Percentiles rank a stretch among this genome's conserved stretches.
These are phyloP conservation scores for Apophysomyces sp. DNA, from an alignment of 371 early-diverging fungal genomes.

Conservation along the genomic window DNA sequence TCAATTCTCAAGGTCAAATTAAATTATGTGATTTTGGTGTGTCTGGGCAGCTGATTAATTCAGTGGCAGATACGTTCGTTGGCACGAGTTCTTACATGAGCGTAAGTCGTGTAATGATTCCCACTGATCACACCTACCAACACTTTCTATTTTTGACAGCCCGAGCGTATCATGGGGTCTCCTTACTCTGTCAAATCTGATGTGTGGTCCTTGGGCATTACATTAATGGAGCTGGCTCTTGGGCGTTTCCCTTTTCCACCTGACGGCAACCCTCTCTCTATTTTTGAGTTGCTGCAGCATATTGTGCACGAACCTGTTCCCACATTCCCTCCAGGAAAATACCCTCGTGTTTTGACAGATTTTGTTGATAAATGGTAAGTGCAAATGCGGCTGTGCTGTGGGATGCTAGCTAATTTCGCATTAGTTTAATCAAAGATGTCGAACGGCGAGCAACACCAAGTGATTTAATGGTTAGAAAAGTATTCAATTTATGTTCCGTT, in stretches of 20 bases:
- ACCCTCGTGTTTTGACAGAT: constrained; percentile 72
- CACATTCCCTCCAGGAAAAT: constrained; percentile 68
- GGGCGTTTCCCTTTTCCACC: constrained; percentile 91
- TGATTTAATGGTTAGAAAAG: constrained; percentile 61
- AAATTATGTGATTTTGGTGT: constrained; percentile 94
- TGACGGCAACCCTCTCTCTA: constrained; percentile 70
- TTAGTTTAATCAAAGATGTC: constrained; percentile 78
- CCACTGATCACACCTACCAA: background rate
- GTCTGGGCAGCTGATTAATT: constrained; percentile 78
- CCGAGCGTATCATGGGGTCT: constrained; percentile 94
- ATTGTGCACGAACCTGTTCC: constrained; percentile 93
- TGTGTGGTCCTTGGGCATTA: constrained; percentile 94
- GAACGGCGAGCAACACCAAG: constrained; percentile 69
- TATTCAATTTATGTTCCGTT: constrained; percentile 7
- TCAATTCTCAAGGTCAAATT: constrained; percentile 79
- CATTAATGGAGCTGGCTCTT: constrained; percentile 89
- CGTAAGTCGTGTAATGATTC: constrained; percentile 50
- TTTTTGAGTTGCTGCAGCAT: constrained; percentile 91
- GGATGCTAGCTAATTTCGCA: background rate
- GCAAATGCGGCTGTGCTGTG: too few species aligned
- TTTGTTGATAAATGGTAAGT: constrained; percentile 79
- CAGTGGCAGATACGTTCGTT: constrained; percentile 87
- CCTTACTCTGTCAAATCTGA: constrained; percentile 92
- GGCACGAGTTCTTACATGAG: constrained; percentile 93
- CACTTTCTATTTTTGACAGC: constrained; percentile 50